A percentile compares a stretch with the other conserved stretches of the same genome.
phyloP scores from a whole-genome alignment of 2,329 filamentous ascomycete genomes.

The Sordariomycetes sp. region DNA sequence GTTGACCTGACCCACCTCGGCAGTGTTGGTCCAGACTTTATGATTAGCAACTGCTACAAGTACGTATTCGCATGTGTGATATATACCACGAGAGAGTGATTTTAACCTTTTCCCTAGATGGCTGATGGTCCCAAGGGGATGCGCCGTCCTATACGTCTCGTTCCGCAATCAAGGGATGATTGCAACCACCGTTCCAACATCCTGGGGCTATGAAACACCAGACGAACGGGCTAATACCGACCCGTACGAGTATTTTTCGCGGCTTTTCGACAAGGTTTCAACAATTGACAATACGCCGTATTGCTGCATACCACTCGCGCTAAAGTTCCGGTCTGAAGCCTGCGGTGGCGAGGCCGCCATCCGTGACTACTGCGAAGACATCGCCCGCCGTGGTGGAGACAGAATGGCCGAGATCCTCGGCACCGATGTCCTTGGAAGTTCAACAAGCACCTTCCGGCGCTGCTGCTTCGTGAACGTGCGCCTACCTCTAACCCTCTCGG shows the following conservation, averaged over 20 bases:
- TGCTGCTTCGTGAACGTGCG: slow-evolving; percentile 66
- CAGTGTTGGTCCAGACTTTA: slow-evolving; percentile 70
- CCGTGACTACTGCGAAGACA: slow-evolving; percentile 45
- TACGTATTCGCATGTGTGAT: neutral
- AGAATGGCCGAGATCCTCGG: slow-evolving; percentile 51
- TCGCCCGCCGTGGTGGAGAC: slow-evolving; percentile 55
- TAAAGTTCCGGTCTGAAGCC: slow-evolving; percentile 57
- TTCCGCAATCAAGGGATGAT: slow-evolving; percentile 65
- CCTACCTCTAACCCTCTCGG: slow-evolving; percentile 48
- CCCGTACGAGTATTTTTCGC: slow-evolving; percentile 38
- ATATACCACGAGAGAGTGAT: no score
- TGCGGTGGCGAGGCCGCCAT: slow-evolving; percentile 68
- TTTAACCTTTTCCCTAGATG: slow-evolving; percentile 30
- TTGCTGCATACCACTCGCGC: slow-evolving; percentile 58
- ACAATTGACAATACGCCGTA: slow-evolving; percentile 65
- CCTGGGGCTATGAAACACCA: slow-evolving; percentile 60
- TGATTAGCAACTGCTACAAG: slow-evolving; percentile 80
- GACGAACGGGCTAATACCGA: slow-evolving; percentile 29
- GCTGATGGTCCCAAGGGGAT: slow-evolving; percentile 71
- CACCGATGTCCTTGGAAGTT: slow-evolving; percentile 63
- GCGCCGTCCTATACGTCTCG: slow-evolving; percentile 73
- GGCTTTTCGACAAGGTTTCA: slow-evolving; percentile 65
- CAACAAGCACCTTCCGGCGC: slow-evolving; percentile 44
- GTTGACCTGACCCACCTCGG: slow-evolving; percentile 38
- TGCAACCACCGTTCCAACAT: slow-evolving; percentile 66